Conservation (phyloP, 352 stramenopile species). For the Thraustochytrium striatum region DNA sequence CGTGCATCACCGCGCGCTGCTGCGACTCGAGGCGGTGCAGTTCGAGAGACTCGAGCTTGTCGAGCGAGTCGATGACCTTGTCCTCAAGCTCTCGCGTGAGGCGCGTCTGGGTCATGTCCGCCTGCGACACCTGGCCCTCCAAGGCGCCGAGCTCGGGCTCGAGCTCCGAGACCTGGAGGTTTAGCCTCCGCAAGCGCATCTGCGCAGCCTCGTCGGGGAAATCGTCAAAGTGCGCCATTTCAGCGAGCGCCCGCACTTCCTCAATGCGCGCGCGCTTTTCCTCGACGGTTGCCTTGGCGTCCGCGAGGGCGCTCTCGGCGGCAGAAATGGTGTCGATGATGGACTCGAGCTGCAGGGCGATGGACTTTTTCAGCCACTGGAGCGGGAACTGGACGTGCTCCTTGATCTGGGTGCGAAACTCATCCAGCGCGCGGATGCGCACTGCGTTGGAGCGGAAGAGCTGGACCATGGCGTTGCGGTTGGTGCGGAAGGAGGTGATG, state of each 20-base stretch:
- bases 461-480: neutral
- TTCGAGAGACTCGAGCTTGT: constrained; percentile 36
- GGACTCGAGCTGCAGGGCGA: constrained; percentile 30
- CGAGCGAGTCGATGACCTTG: constrained; percentile 26
- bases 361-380: constrained; percentile 7
- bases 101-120: constrained; percentile 15
- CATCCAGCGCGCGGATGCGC: constrained; percentile 16
- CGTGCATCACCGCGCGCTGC: constrained; percentile 9
- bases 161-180: neutral
- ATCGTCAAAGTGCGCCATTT: constrained; percentile 9
- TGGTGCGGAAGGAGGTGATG: constrained; percentile 15
- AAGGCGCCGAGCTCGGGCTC: neutral
- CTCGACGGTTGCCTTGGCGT: constrained; percentile 1
- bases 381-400: constrained; percentile 27
- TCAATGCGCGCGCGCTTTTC: neutral
- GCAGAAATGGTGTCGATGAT: constrained; percentile 1
- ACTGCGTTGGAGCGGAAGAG: constrained; percentile 21
- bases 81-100: constrained; percentile 11
- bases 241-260: neutral
- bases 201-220: neutral
- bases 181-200: neutral
- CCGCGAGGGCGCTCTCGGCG: neutral
- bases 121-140: neutral
- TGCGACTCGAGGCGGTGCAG: constrained; percentile 24
- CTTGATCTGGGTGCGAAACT: constrained; percentile 34